Evolutionary conservation across 441 rosid species (phyloP).

Genomic region (Eutrema salsugineum): DNA sequence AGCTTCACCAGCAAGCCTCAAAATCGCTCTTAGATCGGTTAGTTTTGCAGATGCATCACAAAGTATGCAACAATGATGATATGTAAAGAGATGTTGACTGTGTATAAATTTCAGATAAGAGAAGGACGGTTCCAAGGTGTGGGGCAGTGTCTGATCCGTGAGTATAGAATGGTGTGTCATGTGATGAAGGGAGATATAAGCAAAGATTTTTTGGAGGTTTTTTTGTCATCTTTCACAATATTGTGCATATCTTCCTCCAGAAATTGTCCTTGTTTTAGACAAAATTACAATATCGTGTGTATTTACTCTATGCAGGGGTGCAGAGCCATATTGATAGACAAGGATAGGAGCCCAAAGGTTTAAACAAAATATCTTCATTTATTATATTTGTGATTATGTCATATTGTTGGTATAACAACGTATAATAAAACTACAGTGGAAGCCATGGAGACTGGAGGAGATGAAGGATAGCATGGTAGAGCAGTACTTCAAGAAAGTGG

Average conservation of each 20-base stretch:
- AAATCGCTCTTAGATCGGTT: slow-evolving; percentile 82
- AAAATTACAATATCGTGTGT: not conserved
- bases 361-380: not conserved
- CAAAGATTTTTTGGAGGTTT: slow-evolving; percentile 86
- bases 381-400: not conserved
- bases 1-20: slow-evolving; percentile 90
- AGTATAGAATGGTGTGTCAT: slow-evolving; percentile 79
- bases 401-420: not conserved
- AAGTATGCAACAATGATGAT: not conserved
- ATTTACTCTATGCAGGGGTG: not conserved
- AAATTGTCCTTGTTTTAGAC: not conserved
- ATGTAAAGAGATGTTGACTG: not conserved
- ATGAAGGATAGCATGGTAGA: slow-evolving; percentile 53
- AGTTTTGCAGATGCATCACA: not conserved
- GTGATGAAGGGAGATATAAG: slow-evolving; percentile 71
- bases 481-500: slow-evolving; percentile 55
- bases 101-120: slow-evolving; percentile 55
- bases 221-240: slow-evolving; percentile 9
- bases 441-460: slow-evolving; percentile 61
- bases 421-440: slow-evolving; percentile 50
- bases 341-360: slow-evolving; percentile 24
- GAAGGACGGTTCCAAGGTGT: slow-evolving; percentile 79
- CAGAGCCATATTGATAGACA: slow-evolving; percentile 1
- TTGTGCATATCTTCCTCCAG: not conserved
- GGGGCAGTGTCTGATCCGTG: slow-evolving; percentile 71